Base-by-base conservation (phyloP, 148 eudicot genomes). In the Silene conica region DNA sequence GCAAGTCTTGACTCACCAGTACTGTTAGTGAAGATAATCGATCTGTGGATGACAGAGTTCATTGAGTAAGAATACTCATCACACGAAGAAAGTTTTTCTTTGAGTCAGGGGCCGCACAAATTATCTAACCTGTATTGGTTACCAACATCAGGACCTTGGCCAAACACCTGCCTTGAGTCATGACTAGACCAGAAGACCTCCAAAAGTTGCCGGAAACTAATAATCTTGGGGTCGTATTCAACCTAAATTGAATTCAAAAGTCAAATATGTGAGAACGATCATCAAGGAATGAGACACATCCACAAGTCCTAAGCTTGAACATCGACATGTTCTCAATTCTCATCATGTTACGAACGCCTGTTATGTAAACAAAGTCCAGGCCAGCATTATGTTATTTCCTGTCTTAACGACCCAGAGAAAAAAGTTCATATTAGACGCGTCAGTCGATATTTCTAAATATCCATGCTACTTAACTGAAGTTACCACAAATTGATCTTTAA, bases 141-240 rank as follows among this genome's bases (percentile, higher is more conserved):
- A 66, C 99, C 99, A 34, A 92, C 99, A 78, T 95, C 99, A 72
- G 99, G 98, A 80, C 99, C 99, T 79, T 95, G 99, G 76, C 99
- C 99, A 80, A 95, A 95, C 16, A 95, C 97, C 83, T 95, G 99
- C 81, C 99, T 89, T 56, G 96, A 89, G 79, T 95, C 99, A 79
- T 95, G 99, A 81, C 90, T 95, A 9, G 87, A 83, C 99, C 99
- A 95, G 71, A 95, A 95, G 46, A 95, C 96, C 79, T 95, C 97
- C 82, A 95, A 74, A 74, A 95, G 93, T 73, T 85, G 87, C 75
- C 88, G 84, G 77, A 75, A 95, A 81, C 72, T 89, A 69, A 90
- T 82, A 76, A 83, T 73, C 80, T 77, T 77, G 67, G 97, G 91
- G 87, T 95, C 94, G 80, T 95, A 95, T 74, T 88, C 97, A 74